Conservation (phyloP, 192 early-diverging fungal species). For the Allomyces javanicus region DNA sequence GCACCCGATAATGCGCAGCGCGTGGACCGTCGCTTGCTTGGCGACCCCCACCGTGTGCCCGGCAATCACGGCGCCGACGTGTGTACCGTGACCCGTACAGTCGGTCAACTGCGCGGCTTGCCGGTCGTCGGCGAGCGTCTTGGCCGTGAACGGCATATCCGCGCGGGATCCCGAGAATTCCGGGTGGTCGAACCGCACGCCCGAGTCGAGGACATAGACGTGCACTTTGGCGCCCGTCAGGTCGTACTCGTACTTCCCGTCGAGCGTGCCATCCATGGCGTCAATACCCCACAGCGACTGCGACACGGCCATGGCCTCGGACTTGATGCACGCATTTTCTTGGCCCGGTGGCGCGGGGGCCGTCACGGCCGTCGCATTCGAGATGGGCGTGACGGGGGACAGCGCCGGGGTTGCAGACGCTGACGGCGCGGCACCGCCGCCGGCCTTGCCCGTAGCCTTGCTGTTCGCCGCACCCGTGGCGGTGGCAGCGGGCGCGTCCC, state of each 20-base stretch:
- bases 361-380: too few relatives aligned
- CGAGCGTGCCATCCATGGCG: neutral
- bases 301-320: neutral
- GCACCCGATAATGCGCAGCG: neutral
- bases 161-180: neutral
- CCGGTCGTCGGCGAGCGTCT: too few relatives aligned
- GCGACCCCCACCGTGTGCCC: neutral
- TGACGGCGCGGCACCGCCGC: too few relatives aligned
- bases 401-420: too few relatives aligned
- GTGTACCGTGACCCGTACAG: neutral
- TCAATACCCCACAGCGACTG: neutral
- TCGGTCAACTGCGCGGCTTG: too few relatives aligned
- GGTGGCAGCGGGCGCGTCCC: too few relatives aligned
- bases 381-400: too few relatives aligned
- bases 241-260: neutral
- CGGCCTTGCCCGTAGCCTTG: too few relatives aligned
- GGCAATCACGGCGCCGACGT: neutral
- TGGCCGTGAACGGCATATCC: neutral
- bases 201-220: neutral
- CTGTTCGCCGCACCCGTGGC: too few relatives aligned
- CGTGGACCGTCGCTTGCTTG: neutral
- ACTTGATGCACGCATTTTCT: neutral
- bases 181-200: neutral
- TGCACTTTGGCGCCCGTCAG: neutral
- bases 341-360: too few relatives aligned